Conservation (phyloP, 768 basidiomycete genomes). For the Mycena epipterygia region DNA sequence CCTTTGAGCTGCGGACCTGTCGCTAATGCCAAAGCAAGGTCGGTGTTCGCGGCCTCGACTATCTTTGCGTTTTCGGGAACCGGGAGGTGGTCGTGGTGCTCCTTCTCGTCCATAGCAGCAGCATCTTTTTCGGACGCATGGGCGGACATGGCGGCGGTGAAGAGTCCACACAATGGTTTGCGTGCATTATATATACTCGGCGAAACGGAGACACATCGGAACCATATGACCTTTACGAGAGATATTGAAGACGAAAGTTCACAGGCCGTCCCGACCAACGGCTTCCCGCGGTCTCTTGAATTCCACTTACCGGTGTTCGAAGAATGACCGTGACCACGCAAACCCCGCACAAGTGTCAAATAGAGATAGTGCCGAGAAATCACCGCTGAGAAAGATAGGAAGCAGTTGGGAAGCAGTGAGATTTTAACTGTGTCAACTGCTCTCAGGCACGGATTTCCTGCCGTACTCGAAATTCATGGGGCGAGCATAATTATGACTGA, state of each 20-base stretch:
- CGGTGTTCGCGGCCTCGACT: constrained; percentile 55
- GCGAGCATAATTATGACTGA: too few species aligned
- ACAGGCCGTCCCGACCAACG: neutral
- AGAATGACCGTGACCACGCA: neutral
- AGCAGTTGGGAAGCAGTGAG: too few species aligned
- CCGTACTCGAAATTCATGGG: too few species aligned
- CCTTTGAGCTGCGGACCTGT: constrained; percentile 58
- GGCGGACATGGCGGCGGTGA: constrained; percentile 17
- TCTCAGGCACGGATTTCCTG: too few species aligned
- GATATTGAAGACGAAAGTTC: neutral
- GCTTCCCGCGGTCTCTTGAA: neutral
- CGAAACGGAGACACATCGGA: constrained; percentile 23
- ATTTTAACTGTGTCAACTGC: too few species aligned
- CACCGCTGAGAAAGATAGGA: too few species aligned
- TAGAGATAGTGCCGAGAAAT: neutral
- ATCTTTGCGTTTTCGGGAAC: constrained; percentile 35
- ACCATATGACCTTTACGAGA: constrained; percentile 17
- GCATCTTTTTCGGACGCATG: constrained; percentile 21
- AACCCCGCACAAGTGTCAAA: neutral
- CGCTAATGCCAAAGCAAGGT: constrained; percentile 60
- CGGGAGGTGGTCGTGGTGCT: neutral
- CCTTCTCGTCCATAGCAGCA: constrained; percentile 24
- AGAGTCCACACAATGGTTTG: neutral
- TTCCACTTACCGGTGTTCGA: neutral
- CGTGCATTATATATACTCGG: constrained; percentile 4